Conservation (phyloP, 139 green algal species). For the Picocystis salinarum region DNA sequence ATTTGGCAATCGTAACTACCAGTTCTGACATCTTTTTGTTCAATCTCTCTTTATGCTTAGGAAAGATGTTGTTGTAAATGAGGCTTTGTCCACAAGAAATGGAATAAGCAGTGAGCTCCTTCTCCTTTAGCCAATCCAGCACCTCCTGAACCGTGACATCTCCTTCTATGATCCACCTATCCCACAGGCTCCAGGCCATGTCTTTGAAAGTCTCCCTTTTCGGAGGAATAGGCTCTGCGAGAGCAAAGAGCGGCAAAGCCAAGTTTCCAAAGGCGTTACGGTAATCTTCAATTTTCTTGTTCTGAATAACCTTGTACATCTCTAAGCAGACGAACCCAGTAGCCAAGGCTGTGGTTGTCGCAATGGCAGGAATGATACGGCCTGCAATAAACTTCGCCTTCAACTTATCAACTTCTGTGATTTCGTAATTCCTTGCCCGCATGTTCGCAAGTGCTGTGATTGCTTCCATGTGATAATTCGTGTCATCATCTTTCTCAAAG, state of each 20-base stretch:
- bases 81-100: conserved; percentile 77
- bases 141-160: conserved; percentile 85
- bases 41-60: conserved; percentile 85
- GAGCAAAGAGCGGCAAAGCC: conserved; percentile 89
- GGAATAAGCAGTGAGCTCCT: conserved; percentile 68
- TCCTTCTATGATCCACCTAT: conserved; percentile 86
- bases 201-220: conserved; percentile 48
- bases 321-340: conserved; percentile 91
- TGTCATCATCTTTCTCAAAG: conserved; percentile 95
- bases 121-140: conserved; percentile 75
- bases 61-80: conserved; percentile 97
- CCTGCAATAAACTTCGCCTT: conserved; percentile 96
- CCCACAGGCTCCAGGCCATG: conserved; percentile 83
- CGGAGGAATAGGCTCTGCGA: conserved; percentile 70
- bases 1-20: conserved; percentile 61
- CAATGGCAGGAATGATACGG: conserved; percentile 94
- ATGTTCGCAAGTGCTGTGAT: conserved; percentile 91
- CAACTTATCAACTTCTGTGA: conserved; percentile 62
- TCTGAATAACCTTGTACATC: conserved; percentile 79
- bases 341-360: conserved; percentile 84
- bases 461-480: conserved; percentile 94
- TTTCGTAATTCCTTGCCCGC: conserved; percentile 84
- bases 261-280: conserved; percentile 98
- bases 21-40: conserved; percentile 50
- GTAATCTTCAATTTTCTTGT: conserved; percentile 58